These are phyloP conservation scores for Tylopilus balloui DNA, from an alignment of 768 basidiomycete genomes.

Conservation along the genomic window DNA sequence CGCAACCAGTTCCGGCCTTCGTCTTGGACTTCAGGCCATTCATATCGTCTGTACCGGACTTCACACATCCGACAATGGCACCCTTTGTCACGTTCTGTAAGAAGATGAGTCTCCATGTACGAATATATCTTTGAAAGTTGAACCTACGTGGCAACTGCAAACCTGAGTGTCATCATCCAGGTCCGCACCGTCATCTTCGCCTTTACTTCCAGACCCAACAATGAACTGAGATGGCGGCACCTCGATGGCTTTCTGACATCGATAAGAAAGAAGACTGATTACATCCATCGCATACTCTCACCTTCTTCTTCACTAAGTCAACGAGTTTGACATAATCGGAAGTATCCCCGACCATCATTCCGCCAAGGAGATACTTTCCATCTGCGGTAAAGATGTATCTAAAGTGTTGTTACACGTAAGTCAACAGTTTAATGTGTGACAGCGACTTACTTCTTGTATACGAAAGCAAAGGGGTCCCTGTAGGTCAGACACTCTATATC, in stretches of 20 bases:
- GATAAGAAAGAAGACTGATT: not conserved
- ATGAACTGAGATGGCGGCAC: slow-evolving; percentile 65
- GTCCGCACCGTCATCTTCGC: slow-evolving; percentile 57
- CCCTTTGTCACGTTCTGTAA: slow-evolving; percentile 60
- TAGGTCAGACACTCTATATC: slow-evolving; percentile 50
- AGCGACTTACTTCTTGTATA: slow-evolving; percentile 57
- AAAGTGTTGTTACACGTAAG: not conserved
- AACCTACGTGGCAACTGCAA: slow-evolving; percentile 59
- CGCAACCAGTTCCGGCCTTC: slow-evolving; percentile 69
- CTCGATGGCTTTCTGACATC: slow-evolving; percentile 55
- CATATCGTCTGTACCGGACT: slow-evolving; percentile 46
- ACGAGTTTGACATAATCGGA: slow-evolving; percentile 65
- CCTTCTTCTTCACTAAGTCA: slow-evolving; percentile 67
- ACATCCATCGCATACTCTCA: not conserved
- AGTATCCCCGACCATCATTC: slow-evolving; percentile 78
- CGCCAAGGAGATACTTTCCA: slow-evolving; percentile 67
- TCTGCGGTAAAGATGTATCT: slow-evolving; percentile 67
- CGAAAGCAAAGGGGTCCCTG: slow-evolving; percentile 64
- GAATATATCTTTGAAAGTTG: not conserved
- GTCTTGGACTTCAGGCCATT: slow-evolving; percentile 58
- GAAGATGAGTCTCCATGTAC: not conserved
- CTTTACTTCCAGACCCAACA: slow-evolving; percentile 46
- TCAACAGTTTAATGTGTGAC: not conserved
- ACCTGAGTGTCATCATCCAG: slow-evolving; percentile 70
- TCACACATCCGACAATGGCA: slow-evolving; percentile 46